Conservation (phyloP, 768 basidiomycete species). For the Cyathus striatus region DNA sequence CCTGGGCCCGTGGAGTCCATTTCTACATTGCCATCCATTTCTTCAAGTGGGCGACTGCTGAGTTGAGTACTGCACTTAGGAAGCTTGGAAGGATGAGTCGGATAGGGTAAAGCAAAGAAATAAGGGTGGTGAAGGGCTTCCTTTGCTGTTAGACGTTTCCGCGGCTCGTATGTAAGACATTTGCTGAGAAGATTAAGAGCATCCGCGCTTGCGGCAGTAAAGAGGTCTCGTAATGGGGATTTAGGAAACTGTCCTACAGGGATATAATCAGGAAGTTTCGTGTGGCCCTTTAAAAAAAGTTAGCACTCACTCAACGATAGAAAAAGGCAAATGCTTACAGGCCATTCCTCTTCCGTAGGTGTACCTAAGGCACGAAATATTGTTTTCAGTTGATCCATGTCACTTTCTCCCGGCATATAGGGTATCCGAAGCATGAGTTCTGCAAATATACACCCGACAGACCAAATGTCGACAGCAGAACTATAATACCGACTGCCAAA, state of each 20-base stretch:
- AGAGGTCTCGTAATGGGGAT: conserved; percentile 76
- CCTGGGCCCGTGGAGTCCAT: conserved; percentile 42
- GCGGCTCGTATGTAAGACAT: conserved; percentile 83
- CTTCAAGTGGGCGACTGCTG: conserved; percentile 58
- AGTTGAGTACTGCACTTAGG: conserved; percentile 62
- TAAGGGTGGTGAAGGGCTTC: conserved; percentile 89
- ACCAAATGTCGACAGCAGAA: conserved; percentile 94
- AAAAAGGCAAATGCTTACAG: conserved; percentile 44
- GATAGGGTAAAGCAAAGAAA: conserved; percentile 81
- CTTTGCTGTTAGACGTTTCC: conserved; percentile 70
- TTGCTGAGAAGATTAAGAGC: conserved; percentile 77
- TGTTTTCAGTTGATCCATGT: conserved; percentile 95
- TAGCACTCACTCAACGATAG: neutral
- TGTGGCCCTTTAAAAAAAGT: conserved; percentile 64
- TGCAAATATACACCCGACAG: conserved; percentile 95
- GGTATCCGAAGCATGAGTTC: conserved; percentile 96
- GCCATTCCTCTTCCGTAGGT: conserved; percentile 97
- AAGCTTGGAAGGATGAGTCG: conserved; percentile 83
- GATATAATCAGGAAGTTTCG: conserved; percentile 85
- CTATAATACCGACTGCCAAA: conserved; percentile 90
- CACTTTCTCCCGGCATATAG: conserved; percentile 91
- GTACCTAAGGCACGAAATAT: conserved; percentile 94
- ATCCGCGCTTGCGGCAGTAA: conserved; percentile 86
- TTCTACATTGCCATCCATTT: conserved; percentile 72
- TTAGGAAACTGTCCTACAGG: conserved; percentile 83